These are phyloP conservation scores for Bipolaris zeicola DNA, from an alignment of 2,329 filamentous ascomycete species.

Conservation along the genomic window DNA sequence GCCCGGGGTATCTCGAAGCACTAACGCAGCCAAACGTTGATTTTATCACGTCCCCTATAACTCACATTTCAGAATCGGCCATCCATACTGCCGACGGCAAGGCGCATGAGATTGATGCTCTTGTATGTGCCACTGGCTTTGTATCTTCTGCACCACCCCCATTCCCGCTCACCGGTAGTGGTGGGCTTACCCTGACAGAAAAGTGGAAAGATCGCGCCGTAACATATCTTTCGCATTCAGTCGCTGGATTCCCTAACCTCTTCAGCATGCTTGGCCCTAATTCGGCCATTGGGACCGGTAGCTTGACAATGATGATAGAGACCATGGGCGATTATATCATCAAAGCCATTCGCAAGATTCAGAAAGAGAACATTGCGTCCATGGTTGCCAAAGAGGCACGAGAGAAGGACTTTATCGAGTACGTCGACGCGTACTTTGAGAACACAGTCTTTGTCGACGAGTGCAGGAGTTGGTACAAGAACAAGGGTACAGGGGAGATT, in stretches of 20 bases:
- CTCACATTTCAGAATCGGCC: constrained; percentile 44
- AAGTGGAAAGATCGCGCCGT: constrained; percentile 45
- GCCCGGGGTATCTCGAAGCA: constrained; percentile 59
- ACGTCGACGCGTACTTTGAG: constrained; percentile 43
- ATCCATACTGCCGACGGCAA: constrained; percentile 50
- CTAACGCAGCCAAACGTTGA: constrained; percentile 49
- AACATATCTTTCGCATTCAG: constrained; percentile 39
- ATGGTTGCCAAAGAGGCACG: constrained; percentile 41
- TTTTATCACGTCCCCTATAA: constrained; percentile 46
- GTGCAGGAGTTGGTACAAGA: constrained; percentile 47
- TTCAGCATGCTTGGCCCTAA: constrained; percentile 53
- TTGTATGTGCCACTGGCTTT: constrained; percentile 56
- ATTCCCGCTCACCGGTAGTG: constrained; percentile 45
- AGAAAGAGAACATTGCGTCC: constrained; percentile 50
- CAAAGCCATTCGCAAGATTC: constrained; percentile 50
- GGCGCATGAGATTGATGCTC: constrained; percentile 48
- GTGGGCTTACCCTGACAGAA: constrained; percentile 36
- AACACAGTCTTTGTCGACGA: constrained; percentile 43
- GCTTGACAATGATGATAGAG: constrained; percentile 51
- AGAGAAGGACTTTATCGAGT: constrained; percentile 38
- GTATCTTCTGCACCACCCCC: constrained; percentile 47
- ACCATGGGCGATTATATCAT: constrained; percentile 48
- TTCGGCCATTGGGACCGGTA: constrained; percentile 48
- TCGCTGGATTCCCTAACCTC: constrained; percentile 46
- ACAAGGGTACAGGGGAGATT: constrained; percentile 30